These are phyloP conservation scores for Globisporangium echinulatum DNA, from an alignment of 352 stramenopile species.

Conservation along the genomic window DNA sequence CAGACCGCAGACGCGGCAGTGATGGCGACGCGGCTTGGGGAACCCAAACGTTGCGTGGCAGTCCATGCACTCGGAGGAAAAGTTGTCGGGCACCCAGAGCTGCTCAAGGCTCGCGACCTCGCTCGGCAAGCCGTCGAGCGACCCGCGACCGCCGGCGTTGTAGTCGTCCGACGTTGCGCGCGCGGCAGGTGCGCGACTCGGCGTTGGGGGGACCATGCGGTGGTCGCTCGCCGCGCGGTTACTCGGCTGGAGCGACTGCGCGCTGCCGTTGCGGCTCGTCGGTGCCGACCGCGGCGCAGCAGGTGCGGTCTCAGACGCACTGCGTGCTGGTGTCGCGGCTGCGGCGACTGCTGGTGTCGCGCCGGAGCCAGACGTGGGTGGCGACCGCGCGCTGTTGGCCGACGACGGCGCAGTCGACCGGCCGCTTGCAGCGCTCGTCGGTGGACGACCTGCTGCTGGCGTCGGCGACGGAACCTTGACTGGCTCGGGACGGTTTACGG, in stretches of 20 bases:
- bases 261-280: slow-evolving; percentile 4
- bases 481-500: slow-evolving; percentile 8
- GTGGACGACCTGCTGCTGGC: slow-evolving; percentile 6
- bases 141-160: slow-evolving; percentile 25
- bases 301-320: background rate
- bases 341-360: background rate
- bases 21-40: slow-evolving; percentile 72
- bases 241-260: slow-evolving; percentile 2
- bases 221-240: slow-evolving; percentile 10
- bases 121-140: slow-evolving; percentile 39
- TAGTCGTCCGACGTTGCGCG: slow-evolving; percentile 16
- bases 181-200: slow-evolving; percentile 5
- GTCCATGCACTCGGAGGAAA: slow-evolving; percentile 84
- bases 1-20: slow-evolving; percentile 80
- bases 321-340: background rate
- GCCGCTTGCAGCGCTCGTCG: background rate
- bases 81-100: slow-evolving; percentile 86
- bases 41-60: slow-evolving; percentile 80
- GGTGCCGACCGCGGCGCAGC: slow-evolving; percentile 14
- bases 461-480: slow-evolving; percentile 11
- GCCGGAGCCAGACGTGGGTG: slow-evolving; percentile 21
- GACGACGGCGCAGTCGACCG: slow-evolving; percentile 14
- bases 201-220: slow-evolving; percentile 9
- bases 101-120: slow-evolving; percentile 75
- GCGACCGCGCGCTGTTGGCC: slow-evolving; percentile 18